A percentile compares a stretch with the other conserved stretches of the same genome.
phyloP scores from a whole-genome alignment of 2,329 filamentous ascomycete genomes.

The Penicillium sp. region DNA sequence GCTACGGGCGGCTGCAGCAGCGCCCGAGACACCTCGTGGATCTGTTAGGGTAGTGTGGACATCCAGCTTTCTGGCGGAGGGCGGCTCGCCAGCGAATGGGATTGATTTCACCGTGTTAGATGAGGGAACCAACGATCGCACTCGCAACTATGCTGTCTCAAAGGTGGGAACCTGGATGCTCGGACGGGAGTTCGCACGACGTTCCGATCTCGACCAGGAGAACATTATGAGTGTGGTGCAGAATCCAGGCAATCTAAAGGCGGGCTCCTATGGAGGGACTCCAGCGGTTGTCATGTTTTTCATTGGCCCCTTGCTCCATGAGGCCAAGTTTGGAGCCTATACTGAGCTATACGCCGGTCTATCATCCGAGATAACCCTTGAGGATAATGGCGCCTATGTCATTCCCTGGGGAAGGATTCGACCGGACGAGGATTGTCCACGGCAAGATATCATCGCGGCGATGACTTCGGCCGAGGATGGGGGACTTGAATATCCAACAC shows the following conservation, averaged over 20 bases:
- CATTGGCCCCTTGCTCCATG: constrained; percentile 7
- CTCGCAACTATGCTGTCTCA: constrained; percentile 35
- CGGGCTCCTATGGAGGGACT: neutral
- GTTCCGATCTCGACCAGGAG: constrained; percentile 21
- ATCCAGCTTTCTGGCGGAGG: constrained; percentile 14
- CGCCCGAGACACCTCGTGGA: constrained; percentile 9
- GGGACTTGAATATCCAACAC: constrained; percentile 29
- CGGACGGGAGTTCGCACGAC: constrained; percentile 27
- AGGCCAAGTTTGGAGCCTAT: constrained; percentile 33
- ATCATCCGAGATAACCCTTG: constrained; percentile 29
- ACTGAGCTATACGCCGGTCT: constrained; percentile 40
- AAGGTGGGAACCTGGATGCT: constrained; percentile 36
- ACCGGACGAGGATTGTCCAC: neutral
- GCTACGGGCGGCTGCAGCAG: constrained; percentile 31
- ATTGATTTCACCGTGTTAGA: constrained; percentile 7
- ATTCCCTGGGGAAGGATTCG: constrained; percentile 49
- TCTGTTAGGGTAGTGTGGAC: constrained; percentile 39
- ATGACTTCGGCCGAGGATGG: constrained; percentile 24
- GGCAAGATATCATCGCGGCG: constrained; percentile 23
- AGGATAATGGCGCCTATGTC: constrained; percentile 41
- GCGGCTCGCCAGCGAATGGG: constrained; percentile 8
- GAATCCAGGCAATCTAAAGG: constrained; percentile 9
- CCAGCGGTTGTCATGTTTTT: neutral
- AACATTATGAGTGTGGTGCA: constrained; percentile 35
- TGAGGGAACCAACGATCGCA: constrained; percentile 17